These are phyloP conservation scores for Lichtheimia corymbifera DNA, from an alignment of 371 early-diverging fungal genomes.

Conservation along the genomic window DNA sequence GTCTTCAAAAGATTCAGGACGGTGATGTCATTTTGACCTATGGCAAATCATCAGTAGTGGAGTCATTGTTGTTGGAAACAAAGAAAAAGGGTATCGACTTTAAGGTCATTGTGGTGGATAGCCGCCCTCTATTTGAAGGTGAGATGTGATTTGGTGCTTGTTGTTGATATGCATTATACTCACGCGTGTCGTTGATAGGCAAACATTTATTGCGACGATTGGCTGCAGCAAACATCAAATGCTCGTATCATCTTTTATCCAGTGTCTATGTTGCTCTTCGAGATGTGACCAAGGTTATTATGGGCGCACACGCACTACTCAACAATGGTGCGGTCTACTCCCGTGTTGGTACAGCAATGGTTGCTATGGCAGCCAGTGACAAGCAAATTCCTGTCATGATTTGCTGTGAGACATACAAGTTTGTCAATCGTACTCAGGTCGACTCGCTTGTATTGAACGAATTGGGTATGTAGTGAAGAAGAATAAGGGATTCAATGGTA, in stretches of 20 bases:
- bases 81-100: slow-evolving; percentile 79
- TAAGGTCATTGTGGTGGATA: slow-evolving; percentile 91
- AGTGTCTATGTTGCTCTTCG: slow-evolving; percentile 76
- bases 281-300: slow-evolving; percentile 88
- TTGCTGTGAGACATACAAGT: slow-evolving; percentile 96
- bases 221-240: slow-evolving; percentile 70
- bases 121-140: slow-evolving; percentile 92
- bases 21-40: slow-evolving; percentile 95
- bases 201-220: slow-evolving; percentile 68
- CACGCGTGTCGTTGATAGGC: slow-evolving; percentile 35
- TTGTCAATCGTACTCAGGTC: slow-evolving; percentile 88
- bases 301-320: slow-evolving; percentile 92
- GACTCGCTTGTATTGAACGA: slow-evolving; percentile 97
- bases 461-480: slow-evolving; percentile 56
- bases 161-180: not conserved
- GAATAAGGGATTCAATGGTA: not conserved
- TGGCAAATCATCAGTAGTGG: slow-evolving; percentile 86
- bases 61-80: slow-evolving; percentile 75
- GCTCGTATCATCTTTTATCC: slow-evolving; percentile 74
- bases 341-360: slow-evolving; percentile 90
- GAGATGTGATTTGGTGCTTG: not conserved
- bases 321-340: slow-evolving; percentile 94
- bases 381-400: slow-evolving; percentile 94
- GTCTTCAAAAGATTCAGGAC: slow-evolving; percentile 86
- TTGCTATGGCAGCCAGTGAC: slow-evolving; percentile 89